A percentile compares a stretch with the other conserved stretches of the same genome.
Evolutionary conservation across 2,329 filamentous ascomycete genomes (phyloP).

Genomic region (Penicillium sp.): DNA sequence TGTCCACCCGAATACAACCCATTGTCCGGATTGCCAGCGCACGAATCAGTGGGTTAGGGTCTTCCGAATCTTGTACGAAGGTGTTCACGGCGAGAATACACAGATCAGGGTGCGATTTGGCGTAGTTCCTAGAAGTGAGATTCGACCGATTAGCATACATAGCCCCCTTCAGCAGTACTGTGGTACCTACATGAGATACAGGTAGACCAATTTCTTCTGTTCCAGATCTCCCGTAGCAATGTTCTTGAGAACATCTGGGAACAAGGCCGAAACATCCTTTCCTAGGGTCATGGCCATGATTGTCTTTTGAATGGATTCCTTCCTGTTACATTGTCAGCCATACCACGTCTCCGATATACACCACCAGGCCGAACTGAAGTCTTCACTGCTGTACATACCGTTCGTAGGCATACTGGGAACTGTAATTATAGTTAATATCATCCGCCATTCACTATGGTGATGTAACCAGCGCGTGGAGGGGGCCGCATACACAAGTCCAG

Average conservation of each 20-base stretch:
- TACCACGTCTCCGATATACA: slow-evolving; percentile 6
- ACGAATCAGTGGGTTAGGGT: slow-evolving; percentile 92
- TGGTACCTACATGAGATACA: slow-evolving; percentile 81
- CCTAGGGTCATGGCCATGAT: slow-evolving; percentile 99
- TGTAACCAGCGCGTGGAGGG: slow-evolving; percentile 12
- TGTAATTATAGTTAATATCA: slow-evolving; percentile 40
- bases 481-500: slow-evolving; percentile 68
- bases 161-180: neutral
- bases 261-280: slow-evolving; percentile 95
- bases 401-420: slow-evolving; percentile 99
- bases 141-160: slow-evolving; percentile 20
- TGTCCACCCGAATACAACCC: slow-evolving; percentile 97
- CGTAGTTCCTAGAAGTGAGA: slow-evolving; percentile 75
- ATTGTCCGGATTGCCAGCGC: slow-evolving; percentile 95
- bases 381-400: slow-evolving; percentile 47
- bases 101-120: slow-evolving; percentile 96
- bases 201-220: slow-evolving; percentile 98
- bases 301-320: slow-evolving; percentile 98
- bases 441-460: slow-evolving; percentile 11
- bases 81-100: slow-evolving; percentile 99
- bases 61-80: slow-evolving; percentile 98
- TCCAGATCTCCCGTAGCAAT: slow-evolving; percentile 93
- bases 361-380: neutral
- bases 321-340: slow-evolving; percentile 52
- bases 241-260: slow-evolving; percentile 97